A percentile compares a stretch with the other conserved stretches of the same genome.
These are phyloP conservation scores for Omphalotus guepiniiformis DNA, from an alignment of 768 basidiomycete species.

Conservation along the genomic window DNA sequence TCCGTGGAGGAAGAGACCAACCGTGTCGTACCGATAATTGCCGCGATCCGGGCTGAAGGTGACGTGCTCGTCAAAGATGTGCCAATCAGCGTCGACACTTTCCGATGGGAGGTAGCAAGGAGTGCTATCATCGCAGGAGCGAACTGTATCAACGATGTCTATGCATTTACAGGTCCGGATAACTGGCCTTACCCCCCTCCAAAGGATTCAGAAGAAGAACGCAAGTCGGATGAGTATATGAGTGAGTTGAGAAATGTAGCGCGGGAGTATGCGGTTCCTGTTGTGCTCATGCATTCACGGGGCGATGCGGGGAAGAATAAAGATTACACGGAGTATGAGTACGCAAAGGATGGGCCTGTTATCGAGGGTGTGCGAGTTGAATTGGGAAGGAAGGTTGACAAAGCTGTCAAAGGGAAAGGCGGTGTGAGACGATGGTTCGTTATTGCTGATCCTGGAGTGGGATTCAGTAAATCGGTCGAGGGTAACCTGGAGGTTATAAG, in stretches of 20 bases:
- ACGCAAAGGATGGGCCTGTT: constrained; percentile 41
- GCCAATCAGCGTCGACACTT: constrained; percentile 84
- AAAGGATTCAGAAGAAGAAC: constrained; percentile 14
- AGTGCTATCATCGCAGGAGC: constrained; percentile 78
- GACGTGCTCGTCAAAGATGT: constrained; percentile 20
- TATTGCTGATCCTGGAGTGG: constrained; percentile 87
- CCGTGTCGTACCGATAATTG: constrained; percentile 71
- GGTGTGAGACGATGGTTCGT: constrained; percentile 87
- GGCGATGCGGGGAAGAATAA: constrained; percentile 79
- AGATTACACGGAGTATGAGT: constrained; percentile 47
- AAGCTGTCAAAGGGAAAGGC: constrained; percentile 58
- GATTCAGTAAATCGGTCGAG: constrained; percentile 84
- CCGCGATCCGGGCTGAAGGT: constrained; percentile 43
- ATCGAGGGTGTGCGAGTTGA: constrained; percentile 68
- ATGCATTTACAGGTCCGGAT: constrained; percentile 68
- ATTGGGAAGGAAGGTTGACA: constrained; percentile 62
- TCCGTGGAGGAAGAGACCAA: constrained; percentile 62
- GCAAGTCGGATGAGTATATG: constrained; percentile 40
- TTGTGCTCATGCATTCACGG: constrained; percentile 92
- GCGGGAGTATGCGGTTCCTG: constrained; percentile 64
- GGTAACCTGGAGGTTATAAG: constrained; percentile 72
- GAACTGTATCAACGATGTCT: constrained; percentile 92
- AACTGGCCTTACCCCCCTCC: constrained; percentile 25
- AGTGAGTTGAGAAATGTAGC: constrained; percentile 62
- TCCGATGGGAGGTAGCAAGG: constrained; percentile 76